Percentiles rank a stretch among this genome's conserved stretches.
These are phyloP conservation scores for Diutina rugosa DNA, from an alignment of 1,139 yeast species.

Conservation along the genomic window DNA sequence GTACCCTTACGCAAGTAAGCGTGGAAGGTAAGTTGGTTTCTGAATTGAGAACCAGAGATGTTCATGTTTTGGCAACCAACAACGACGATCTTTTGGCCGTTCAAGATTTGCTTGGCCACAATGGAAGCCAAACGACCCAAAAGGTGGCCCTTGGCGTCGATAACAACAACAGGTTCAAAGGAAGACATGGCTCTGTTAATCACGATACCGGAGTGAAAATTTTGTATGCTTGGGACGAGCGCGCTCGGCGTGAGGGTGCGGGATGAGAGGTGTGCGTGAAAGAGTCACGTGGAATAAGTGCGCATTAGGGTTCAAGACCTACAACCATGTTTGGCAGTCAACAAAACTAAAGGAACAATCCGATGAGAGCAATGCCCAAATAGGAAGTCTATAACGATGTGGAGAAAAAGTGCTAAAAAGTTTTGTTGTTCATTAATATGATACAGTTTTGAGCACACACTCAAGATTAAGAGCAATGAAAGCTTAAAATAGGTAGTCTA, in stretches of 20 bases:
- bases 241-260: background rate
- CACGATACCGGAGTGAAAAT: background rate
- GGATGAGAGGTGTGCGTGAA: background rate
- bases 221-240: background rate
- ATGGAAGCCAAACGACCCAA: constrained; percentile 99
- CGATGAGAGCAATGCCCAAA: background rate
- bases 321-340: background rate
- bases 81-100: constrained; percentile 96
- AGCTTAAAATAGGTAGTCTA: no score
- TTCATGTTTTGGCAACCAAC: constrained; percentile 97
- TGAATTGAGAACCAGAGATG: constrained; percentile 99
- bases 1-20: constrained; percentile 99
- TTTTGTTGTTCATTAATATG: no score
- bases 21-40: constrained; percentile 99
- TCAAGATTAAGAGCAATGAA: no score
- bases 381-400: background rate
- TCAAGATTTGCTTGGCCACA: constrained; percentile 95
- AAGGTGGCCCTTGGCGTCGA: constrained; percentile 99
- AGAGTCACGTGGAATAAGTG: background rate
- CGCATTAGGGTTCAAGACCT: background rate
- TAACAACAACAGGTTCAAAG: constrained; percentile 93
- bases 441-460: no score
- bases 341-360: background rate
- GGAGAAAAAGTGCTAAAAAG: no score
- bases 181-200: constrained; percentile 45